Evolutionary conservation across 2,329 filamentous ascomycete species (phyloP).

Genomic region (Aspergillus fumigatiaffinis): DNA sequence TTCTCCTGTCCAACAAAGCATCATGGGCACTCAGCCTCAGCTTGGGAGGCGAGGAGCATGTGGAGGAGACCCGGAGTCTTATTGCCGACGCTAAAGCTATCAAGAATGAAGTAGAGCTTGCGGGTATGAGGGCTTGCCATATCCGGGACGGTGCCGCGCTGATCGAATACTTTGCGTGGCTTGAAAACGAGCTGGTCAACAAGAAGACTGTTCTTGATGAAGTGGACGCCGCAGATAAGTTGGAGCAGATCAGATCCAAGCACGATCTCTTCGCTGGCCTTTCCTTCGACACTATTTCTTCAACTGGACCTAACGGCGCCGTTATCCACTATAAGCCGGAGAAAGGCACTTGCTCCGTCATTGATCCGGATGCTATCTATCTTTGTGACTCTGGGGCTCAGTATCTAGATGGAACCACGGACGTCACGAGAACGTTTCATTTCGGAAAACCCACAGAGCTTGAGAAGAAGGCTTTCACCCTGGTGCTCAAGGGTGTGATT

Average conservation of each 20-base stretch:
- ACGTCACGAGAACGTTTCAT: conserved; percentile 89
- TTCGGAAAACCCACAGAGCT: conserved; percentile 79
- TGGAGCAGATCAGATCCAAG: conserved; percentile 61
- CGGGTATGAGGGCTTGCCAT: conserved; percentile 92
- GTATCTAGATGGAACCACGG: conserved; percentile 91
- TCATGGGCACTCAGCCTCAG: conserved; percentile 90
- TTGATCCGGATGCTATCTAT: conserved; percentile 83
- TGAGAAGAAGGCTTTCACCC: conserved; percentile 85
- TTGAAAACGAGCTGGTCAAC: conserved; percentile 78
- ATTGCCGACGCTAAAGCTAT: conserved; percentile 88
- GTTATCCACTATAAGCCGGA: conserved; percentile 96
- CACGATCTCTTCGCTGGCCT: conserved; percentile 78
- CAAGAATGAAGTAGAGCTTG: conserved; percentile 85
- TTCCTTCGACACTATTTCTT: conserved; percentile 94
- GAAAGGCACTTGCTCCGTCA: conserved; percentile 70
- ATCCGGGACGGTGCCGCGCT: conserved; percentile 88
- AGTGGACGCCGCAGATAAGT: conserved; percentile 84
- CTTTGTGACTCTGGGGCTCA: conserved; percentile 98
- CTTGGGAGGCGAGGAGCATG: conserved; percentile 77
- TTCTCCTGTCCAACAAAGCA: conserved; percentile 79
- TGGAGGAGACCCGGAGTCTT: conserved; percentile 83
- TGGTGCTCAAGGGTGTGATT: conserved; percentile 93
- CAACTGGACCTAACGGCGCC: conserved; percentile 86
- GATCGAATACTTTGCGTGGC: conserved; percentile 92
- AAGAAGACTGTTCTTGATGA: conserved; percentile 77